These are phyloP conservation scores for Cadophora malorum DNA, from an alignment of 2,329 filamentous ascomycete species.

Conservation along the genomic window DNA sequence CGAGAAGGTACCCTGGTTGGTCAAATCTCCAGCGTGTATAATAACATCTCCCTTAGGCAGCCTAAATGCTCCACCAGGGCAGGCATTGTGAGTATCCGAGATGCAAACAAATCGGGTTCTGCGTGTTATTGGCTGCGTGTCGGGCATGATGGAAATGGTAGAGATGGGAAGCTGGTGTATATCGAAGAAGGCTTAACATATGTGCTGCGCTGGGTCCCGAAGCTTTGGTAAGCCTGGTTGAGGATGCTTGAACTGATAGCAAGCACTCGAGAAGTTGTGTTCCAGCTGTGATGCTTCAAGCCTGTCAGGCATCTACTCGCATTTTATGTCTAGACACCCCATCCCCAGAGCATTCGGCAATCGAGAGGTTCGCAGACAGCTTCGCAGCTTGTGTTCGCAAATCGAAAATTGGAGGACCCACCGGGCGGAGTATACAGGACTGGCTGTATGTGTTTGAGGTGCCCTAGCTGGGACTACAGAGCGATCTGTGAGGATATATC, in stretches of 20 bases:
- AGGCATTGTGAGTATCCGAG: constrained; percentile 76
- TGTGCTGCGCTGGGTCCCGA: background rate
- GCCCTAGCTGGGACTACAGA: background rate
- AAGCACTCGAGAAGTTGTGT: background rate
- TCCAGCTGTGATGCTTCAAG: background rate
- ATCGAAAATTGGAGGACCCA: background rate
- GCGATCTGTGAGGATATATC: constrained; percentile 19
- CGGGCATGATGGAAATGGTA: constrained; percentile 23
- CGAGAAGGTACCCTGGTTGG: constrained; percentile 70
- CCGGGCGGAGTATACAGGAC: background rate
- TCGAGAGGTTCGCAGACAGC: background rate
- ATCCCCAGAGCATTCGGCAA: background rate
- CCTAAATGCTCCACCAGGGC: constrained; percentile 57
- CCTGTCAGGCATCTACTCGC: background rate
- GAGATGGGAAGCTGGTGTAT: background rate
- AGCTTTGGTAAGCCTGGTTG: background rate
- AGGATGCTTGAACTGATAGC: background rate
- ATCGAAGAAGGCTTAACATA: background rate
- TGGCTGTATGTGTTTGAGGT: background rate
- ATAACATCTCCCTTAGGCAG: constrained; percentile 76
- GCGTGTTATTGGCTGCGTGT: constrained; percentile 29
- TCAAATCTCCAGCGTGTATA: constrained; percentile 78
- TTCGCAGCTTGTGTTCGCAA: background rate
- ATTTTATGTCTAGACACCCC: background rate
- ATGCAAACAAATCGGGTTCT: constrained; percentile 75